Evolutionary conservation across 202 grass and related monocot genomes (phyloP).

Genomic region (Setaria viridis): DNA sequence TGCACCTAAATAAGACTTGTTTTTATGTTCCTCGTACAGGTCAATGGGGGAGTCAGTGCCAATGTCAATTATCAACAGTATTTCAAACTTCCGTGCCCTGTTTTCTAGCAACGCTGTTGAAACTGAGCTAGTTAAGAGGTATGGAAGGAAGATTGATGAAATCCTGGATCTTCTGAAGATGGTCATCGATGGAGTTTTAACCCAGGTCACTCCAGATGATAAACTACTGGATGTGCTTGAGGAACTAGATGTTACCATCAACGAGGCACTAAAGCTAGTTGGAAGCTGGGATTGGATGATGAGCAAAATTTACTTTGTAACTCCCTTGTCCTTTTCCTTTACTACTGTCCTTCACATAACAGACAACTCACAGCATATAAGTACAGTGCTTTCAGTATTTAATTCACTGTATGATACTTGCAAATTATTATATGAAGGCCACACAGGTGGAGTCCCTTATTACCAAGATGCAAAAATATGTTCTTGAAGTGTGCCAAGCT

Average conservation of each 20-base stretch:
- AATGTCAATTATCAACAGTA: constrained; percentile 52
- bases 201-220: constrained; percentile 60
- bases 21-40: constrained; percentile 36
- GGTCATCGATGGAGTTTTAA: constrained; percentile 41
- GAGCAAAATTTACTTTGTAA: constrained; percentile 85
- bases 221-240: constrained; percentile 43
- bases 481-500: constrained; percentile 53
- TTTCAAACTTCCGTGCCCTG: constrained; percentile 48
- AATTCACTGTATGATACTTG: not conserved
- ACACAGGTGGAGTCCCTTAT: constrained; percentile 59
- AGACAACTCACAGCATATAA: not conserved
- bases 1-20: not conserved
- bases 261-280: constrained; percentile 61
- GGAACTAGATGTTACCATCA: constrained; percentile 54
- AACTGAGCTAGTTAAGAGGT: constrained; percentile 57
- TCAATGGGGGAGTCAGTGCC: constrained; percentile 56
- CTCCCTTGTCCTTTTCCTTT: constrained; percentile 17
- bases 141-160: constrained; percentile 56
- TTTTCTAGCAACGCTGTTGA: constrained; percentile 50
- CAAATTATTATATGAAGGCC: constrained; percentile 54
- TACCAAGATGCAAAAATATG: constrained; percentile 50
- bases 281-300: constrained; percentile 64
- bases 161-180: constrained; percentile 54
- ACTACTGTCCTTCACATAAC: not conserved
- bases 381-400: not conserved